Evolutionary conservation across 2,329 filamentous ascomycete species (phyloP), one percentile per base, ranked within the genome.

Genomic region (Reticulascus tulasneorum): DNA sequence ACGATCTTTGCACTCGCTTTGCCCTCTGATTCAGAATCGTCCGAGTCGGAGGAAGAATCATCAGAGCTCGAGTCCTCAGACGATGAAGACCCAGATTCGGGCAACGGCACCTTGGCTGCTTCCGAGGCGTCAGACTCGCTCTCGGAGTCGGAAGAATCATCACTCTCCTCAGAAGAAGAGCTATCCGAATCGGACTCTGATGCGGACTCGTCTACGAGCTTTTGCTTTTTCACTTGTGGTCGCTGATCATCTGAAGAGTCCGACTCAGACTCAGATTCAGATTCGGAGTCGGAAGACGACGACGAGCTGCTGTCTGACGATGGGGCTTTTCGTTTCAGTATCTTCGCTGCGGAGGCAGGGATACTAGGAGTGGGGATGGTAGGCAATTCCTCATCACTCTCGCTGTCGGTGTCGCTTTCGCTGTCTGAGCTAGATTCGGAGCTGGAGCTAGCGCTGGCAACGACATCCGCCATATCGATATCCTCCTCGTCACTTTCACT

Each of bases 201-300:
- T 25, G 20, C 17, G 20, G 49, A 54, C 20, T n/a, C n/a, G n/a
- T n/a, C n/a, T n/a, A n/a, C 66, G 20, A 60, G 64, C 54, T 67
- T 70, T 43, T 56, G 55, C 59, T 77, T 80, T 64, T 81, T 81
- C 18, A 60, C 47, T 41, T 64, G 64, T 4, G 68, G 72, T 10
- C 59, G 59, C 39, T 71, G 64, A 25, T 64, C 64, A 24, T 71
- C 67, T 8, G 64, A 69, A 45, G 60, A 63, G 13, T 69, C 71
- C 30, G 62, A 62, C 37, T 57, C 56, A 4, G 61, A 63, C 27
- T 48, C 50, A 5, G 45, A 47, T 12, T 46, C 45, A 10, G 51
- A 41, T 35, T 45, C 46, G 24, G 44, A 47, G 47, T 55, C 48
- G 20, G 55, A 58, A 4, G 57, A 60, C 30, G 54, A 54, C 22